Evolutionary conservation across 2,329 filamentous ascomycete genomes (phyloP).

Genomic region (Xylariaceae sp.): DNA sequence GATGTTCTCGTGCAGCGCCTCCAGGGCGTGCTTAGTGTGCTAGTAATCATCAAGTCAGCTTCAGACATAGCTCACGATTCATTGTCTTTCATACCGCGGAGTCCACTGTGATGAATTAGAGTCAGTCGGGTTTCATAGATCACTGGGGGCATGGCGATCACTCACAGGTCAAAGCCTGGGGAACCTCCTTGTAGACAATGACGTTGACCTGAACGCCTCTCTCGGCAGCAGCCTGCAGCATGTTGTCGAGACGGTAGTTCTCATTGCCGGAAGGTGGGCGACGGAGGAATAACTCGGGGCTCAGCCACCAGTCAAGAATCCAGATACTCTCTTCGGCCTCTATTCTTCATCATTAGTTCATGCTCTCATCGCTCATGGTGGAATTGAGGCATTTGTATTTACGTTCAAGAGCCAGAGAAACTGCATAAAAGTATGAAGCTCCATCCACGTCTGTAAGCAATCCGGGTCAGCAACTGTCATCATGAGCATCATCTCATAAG

Average conservation of each 20-base stretch:
- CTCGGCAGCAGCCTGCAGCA: conserved; percentile 76
- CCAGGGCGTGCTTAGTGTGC: conserved; percentile 76
- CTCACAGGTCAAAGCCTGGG: conserved; percentile 73
- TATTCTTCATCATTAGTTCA: conserved; percentile 26
- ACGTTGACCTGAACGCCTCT: conserved; percentile 79
- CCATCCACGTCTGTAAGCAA: conserved; percentile 60
- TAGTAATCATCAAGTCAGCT: conserved; percentile 28
- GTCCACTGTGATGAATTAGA: conserved; percentile 30
- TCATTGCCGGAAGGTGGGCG: conserved; percentile 77
- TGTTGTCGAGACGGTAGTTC: conserved; percentile 74
- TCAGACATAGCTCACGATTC: neutral
- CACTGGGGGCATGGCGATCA: conserved; percentile 35
- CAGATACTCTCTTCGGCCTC: conserved; percentile 71
- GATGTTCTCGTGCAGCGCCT: conserved; percentile 76
- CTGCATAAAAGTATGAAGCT: conserved; percentile 79
- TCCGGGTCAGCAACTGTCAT: neutral
- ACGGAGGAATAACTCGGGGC: conserved; percentile 80
- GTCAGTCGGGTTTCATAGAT: conserved; percentile 14
- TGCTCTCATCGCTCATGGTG: neutral
- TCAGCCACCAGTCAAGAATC: conserved; percentile 89
- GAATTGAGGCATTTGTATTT: conserved; percentile 17
- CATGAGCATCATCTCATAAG: neutral
- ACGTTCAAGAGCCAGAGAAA: conserved; percentile 70
- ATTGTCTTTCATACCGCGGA: conserved; percentile 34
- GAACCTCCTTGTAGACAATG: conserved; percentile 90